Base-by-base conservation (phyloP, 805 yeast genomes). In the Spathaspora girioi region DNA sequence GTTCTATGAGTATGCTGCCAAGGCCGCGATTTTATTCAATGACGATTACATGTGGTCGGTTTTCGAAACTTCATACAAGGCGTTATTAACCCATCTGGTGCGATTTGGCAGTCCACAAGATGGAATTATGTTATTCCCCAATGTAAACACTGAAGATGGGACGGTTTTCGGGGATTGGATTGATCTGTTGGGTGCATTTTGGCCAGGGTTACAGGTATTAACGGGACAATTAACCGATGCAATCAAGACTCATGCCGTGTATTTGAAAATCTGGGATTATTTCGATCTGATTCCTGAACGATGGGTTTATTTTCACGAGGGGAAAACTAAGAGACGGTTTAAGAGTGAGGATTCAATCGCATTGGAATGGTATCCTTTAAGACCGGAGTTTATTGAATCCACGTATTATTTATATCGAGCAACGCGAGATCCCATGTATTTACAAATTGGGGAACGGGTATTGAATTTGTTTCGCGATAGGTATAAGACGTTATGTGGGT, bases 311-410 rank as follows among this genome's bases (percentile, higher is more conserved):
- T 17, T 41, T 5, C 48, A 60, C 7, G 26, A 6, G 26, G 26
- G 3, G 3, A 23, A 3, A 23, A 23, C 3, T 6, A 23, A 20
- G 38, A 15, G 23, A 35, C 40, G 40, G 38, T 23, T 46, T 15
- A 42, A 35, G 15, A 51, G 43, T 38, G 51, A 56, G 17, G 58
- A 63, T 40, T 52, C 55, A 15, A 67, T 87, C 2, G 71, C 80
- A 0, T 68, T 90, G 32, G 96, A 89, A 62, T 92, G 97, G 97
- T 92, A 89, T 61, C 97, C 97, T 2, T 71, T 92, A 43, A 73
- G 98, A 50, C 98, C 98, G 0, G 98, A 92, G 63, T 89, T 91
- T 58, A 78, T 89, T 43, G 98, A 92, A 64, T 87, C 96, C 0
- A 89, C 96, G 0, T 92, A 90, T 65, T 84, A 86, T 61, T 69